These are phyloP conservation scores for Trichomonascus vanleenenianus DNA, from an alignment of 805 yeast genomes.

Conservation along the genomic window DNA sequence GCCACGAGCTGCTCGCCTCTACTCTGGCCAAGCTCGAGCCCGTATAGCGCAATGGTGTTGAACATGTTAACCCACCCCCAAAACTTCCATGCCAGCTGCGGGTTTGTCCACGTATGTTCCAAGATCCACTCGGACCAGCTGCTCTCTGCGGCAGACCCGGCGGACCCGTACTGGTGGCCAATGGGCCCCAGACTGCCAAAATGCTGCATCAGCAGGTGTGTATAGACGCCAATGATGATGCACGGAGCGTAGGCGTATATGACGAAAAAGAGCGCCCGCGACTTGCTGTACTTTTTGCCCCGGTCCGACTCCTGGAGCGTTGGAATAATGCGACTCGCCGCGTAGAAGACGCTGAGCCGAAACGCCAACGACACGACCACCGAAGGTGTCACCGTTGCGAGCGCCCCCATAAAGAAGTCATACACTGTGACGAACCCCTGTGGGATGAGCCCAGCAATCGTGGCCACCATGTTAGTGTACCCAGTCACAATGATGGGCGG, in stretches of 20 bases:
- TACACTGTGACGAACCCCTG: conserved; percentile 33
- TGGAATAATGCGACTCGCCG: conserved; percentile 93
- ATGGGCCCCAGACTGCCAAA: conserved; percentile 51
- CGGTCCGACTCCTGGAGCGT: conserved; percentile 18
- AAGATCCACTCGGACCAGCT: conserved; percentile 1
- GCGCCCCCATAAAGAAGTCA: conserved; percentile 41
- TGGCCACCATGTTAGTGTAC: conserved; percentile 28
- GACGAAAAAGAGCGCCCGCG: conserved; percentile 27
- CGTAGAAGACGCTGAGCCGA: conserved; percentile 74
- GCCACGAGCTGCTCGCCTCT: conserved; percentile 1
- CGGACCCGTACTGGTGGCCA: neutral
- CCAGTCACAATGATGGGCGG: conserved; percentile 34
- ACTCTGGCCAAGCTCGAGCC: conserved; percentile 48
- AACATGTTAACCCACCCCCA: conserved; percentile 97
- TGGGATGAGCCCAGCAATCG: conserved; percentile 33
- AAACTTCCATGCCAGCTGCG: conserved; percentile 68
- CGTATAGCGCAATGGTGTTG: conserved; percentile 69
- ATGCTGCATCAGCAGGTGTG: conserved; percentile 87
- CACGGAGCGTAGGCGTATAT: conserved; percentile 90
- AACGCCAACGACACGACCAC: conserved; percentile 75
- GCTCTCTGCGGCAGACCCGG: neutral
- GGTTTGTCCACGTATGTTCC: conserved; percentile 31
- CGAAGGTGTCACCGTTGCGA: conserved; percentile 67
- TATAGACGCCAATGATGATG: conserved; percentile 88
- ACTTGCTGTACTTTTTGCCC: conserved; percentile 10